These are phyloP conservation scores for Microsporum audouinii DNA, from an alignment of 2,329 filamentous ascomycete species.

Conservation along the genomic window DNA sequence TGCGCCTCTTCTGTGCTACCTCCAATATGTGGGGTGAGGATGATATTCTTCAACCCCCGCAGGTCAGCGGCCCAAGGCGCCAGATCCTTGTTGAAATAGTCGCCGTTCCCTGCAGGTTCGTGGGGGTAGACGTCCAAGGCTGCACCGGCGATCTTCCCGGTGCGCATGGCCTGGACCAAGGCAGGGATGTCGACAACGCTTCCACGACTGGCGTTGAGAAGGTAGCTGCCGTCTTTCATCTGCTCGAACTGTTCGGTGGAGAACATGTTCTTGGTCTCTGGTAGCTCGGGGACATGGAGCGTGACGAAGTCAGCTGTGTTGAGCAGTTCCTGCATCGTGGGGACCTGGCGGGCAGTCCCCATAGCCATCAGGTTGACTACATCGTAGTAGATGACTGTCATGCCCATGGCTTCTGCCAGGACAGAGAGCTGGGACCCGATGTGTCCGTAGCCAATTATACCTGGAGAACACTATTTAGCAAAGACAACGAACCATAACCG, in stretches of 20 bases:
- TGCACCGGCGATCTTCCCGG: slow-evolving; percentile 79
- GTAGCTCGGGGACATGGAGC: slow-evolving; percentile 83
- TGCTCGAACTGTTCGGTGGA: slow-evolving; percentile 62
- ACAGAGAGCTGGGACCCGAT: slow-evolving; percentile 95
- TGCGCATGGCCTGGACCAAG: slow-evolving; percentile 73
- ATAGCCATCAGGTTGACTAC: slow-evolving; percentile 88
- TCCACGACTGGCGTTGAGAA: slow-evolving; percentile 92
- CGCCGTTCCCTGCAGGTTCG: slow-evolving; percentile 86
- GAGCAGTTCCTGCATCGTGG: slow-evolving; percentile 64
- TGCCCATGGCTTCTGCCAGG: slow-evolving; percentile 91
- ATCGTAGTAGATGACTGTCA: slow-evolving; percentile 97
- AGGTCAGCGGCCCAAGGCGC: slow-evolving; percentile 81
- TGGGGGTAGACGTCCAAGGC: slow-evolving; percentile 94
- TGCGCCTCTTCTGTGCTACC: slow-evolving; percentile 97
- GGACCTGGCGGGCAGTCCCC: slow-evolving; percentile 75
- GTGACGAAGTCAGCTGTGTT: slow-evolving; percentile 80
- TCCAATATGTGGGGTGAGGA: slow-evolving; percentile 92
- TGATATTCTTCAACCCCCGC: slow-evolving; percentile 75
- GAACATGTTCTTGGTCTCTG: slow-evolving; percentile 90
- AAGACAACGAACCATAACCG: neutral
- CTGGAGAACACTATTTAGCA: slow-evolving; percentile 26
- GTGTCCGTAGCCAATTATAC: slow-evolving; percentile 93
- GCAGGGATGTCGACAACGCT: slow-evolving; percentile 90
- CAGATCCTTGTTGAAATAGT: slow-evolving; percentile 78
- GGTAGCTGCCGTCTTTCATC: slow-evolving; percentile 88